A percentile compares a stretch with the other conserved stretches of the same genome.
Conservation (phyloP, 441 rosid species). For the Euphorbia corollata region DNA sequence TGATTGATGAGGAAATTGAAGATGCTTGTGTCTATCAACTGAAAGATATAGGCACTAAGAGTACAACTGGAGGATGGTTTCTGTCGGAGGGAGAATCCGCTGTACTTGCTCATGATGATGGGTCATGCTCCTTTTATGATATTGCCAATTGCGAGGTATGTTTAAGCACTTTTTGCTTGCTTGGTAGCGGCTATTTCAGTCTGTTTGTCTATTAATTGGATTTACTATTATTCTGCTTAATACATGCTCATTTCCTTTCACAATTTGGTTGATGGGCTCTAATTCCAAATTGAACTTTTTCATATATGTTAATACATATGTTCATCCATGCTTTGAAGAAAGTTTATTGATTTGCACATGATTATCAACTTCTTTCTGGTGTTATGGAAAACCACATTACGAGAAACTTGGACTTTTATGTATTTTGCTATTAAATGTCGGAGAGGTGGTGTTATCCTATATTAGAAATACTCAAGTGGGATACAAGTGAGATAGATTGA, state of each 20-base stretch:
- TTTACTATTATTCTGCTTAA: slow-evolving; percentile 5
- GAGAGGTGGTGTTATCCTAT: too few relatives aligned
- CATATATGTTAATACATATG: neutral
- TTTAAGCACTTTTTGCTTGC: neutral
- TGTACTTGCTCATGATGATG: slow-evolving; percentile 83
- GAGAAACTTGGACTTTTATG: too few relatives aligned
- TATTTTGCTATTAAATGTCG: too few relatives aligned
- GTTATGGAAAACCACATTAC: too few relatives aligned
- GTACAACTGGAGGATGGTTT: slow-evolving; percentile 91
- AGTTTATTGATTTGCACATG: neutral
- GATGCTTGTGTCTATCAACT: slow-evolving; percentile 42
- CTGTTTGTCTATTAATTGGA: neutral
- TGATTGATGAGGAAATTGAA: slow-evolving; percentile 49
- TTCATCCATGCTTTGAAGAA: neutral
- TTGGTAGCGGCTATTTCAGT: neutral
- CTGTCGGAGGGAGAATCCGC: slow-evolving; percentile 93
- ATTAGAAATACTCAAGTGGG: too few relatives aligned
- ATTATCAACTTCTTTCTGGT: slow-evolving; percentile 7
- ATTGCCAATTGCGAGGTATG: slow-evolving; percentile 78
- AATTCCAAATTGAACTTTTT: neutral
- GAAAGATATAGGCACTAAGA: slow-evolving; percentile 59
- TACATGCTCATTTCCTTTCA: neutral
- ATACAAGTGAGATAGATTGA: too few relatives aligned
- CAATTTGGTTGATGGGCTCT: neutral
- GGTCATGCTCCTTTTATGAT: slow-evolving; percentile 86